Evolutionary conservation across 495 filamentous ascomycete species (phyloP), one percentile per base, ranked within the genome.

Genomic region (Bathelium albidoporum): DNA sequence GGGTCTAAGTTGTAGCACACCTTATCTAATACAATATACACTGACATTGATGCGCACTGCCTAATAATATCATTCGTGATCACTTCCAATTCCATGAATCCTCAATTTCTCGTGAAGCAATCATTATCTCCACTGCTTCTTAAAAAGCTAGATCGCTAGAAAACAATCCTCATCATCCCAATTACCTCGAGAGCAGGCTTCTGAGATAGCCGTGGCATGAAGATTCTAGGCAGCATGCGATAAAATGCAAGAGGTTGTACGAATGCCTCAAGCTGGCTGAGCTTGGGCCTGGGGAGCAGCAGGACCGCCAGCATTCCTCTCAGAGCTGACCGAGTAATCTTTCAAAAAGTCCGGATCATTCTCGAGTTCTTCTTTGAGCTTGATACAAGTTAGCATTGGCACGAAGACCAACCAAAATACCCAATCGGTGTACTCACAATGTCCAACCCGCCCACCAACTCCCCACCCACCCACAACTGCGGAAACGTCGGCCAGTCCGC

Each of bases 401-500:
- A 36, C 43, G 11, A 14, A 31, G 29, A 22, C 9, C 36, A 32
- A 32, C 31, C 61, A 44, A 32, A 0, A 34, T 10, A 32, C n/a
- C 28, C 10, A n/a, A 2, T 58, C 52, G 61, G 44, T 34, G n/a
- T 39, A 88, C 91, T 72, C 79, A 97, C 94, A 74, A 97, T 97
- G 78, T 97, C 95, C 71, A 99, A 78, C 1, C 91, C 92, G 41
- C 92, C 91, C n/a, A 96, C 85, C 64, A 97, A 73, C 70, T 93
- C 86, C 1, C 92, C 91, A 62, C 80, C 76, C 10, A 92, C 80
- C 83, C 89, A 97, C 60, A 97, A 75, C 75, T 97, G 92, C 16
- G 92, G 91, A 75, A 89, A 99, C 0, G 94, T 99, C 1, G 94
- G 95, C 94, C 94, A 97, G 55, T 96, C 93, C 12, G 91, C 89